Evolutionary conservation across 1,139 yeast genomes (phyloP).

Genomic region (Geotrichum phurueaensis): DNA sequence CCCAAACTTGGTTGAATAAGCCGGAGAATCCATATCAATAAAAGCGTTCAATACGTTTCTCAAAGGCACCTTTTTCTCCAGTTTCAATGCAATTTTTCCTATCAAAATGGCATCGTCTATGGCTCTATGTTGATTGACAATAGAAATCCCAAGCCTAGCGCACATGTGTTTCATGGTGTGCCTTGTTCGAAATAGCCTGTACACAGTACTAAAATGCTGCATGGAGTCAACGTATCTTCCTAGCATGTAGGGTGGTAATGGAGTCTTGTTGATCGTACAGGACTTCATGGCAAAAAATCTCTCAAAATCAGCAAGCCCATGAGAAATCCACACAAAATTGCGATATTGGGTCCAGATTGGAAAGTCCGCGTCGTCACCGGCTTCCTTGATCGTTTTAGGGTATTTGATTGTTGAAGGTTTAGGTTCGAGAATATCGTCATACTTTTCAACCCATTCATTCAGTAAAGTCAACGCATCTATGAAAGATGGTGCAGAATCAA

Average conservation of each 20-base stretch:
- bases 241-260: conserved; percentile 21
- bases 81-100: conserved; percentile 1
- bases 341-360: conserved; percentile 13
- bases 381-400: neutral
- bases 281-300: conserved; percentile 23
- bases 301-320: conserved; percentile 26
- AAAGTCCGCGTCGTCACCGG: neutral
- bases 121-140: conserved; percentile 10
- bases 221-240: conserved; percentile 25
- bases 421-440: conserved; percentile 16
- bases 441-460: conserved; percentile 19
- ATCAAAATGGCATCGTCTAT: conserved; percentile 13
- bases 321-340: conserved; percentile 26
- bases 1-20: neutral
- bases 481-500: conserved; percentile 23
- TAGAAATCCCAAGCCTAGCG: neutral
- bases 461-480: conserved; percentile 18
- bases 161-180: conserved; percentile 8
- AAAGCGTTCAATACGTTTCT: conserved; percentile 8
- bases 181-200: neutral
- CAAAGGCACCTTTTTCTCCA: neutral
- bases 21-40: conserved; percentile 17
- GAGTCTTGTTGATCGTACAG: conserved; percentile 15
- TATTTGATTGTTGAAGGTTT: conserved; percentile 8
- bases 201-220: conserved; percentile 14